These are phyloP conservation scores for Heritiera littoralis DNA, from an alignment of 345 rosid species.

Conservation along the genomic window DNA sequence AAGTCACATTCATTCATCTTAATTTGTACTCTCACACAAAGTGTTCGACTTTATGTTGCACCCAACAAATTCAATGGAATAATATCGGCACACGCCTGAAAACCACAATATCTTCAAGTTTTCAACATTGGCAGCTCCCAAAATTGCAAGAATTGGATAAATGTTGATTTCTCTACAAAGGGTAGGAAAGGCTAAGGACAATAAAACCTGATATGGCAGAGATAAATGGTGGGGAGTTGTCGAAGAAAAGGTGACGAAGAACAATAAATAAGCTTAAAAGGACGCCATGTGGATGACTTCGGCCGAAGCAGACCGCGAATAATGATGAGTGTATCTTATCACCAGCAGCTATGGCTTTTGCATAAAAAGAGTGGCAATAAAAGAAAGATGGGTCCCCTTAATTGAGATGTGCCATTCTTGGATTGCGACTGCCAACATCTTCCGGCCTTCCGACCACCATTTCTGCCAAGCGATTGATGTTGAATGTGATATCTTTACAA, in stretches of 20 bases:
- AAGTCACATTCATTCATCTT: background rate
- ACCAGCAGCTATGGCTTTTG: background rate
- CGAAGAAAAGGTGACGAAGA: background rate
- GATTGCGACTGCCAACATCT: constrained; percentile 15
- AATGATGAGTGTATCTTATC: background rate
- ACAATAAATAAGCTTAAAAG: background rate
- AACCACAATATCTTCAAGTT: background rate
- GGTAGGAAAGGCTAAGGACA: too few species aligned
- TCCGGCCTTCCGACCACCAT: too few species aligned
- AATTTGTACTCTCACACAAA: background rate
- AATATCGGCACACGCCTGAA: background rate
- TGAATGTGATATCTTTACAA: too few species aligned
- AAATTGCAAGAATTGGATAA: too few species aligned
- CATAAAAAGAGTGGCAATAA: background rate
- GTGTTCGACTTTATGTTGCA: background rate
- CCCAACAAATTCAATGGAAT: background rate
- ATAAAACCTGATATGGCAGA: background rate
- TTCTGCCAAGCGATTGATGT: too few species aligned
- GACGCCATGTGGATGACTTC: background rate
- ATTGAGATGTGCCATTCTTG: constrained; percentile 2
- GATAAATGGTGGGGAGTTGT: background rate
- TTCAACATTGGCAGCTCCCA: background rate
- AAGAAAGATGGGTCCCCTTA: constrained; percentile 15
- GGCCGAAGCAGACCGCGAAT: background rate
- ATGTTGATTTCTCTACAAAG: too few species aligned